These are phyloP conservation scores for Remersonia thermophila DNA, from an alignment of 2,329 filamentous ascomycete species.

Conservation along the genomic window DNA sequence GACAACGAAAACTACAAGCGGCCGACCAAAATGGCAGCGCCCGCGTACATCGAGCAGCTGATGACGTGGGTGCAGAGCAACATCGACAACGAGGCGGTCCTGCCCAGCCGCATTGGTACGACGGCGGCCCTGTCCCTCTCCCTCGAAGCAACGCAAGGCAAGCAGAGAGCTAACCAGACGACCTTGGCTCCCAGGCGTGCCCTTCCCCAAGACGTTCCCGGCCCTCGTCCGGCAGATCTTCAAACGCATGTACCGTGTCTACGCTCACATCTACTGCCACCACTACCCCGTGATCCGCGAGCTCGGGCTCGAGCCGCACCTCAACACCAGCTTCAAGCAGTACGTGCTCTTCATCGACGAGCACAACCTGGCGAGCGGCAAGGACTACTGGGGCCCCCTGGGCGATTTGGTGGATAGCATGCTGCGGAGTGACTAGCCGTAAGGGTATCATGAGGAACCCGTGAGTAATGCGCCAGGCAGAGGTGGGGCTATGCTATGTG, in stretches of 20 bases:
- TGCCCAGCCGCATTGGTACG: slow-evolving; percentile 81
- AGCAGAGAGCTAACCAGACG: background rate
- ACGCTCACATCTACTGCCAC: slow-evolving; percentile 99
- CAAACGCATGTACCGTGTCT: slow-evolving; percentile 97
- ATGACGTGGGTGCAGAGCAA: slow-evolving; percentile 95
- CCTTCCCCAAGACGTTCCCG: slow-evolving; percentile 88
- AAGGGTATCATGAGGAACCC: no score
- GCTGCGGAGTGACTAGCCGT: slow-evolving; percentile 85
- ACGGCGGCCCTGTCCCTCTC: background rate
- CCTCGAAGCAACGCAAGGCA: background rate
- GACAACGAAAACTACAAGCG: slow-evolving; percentile 88
- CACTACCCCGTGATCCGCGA: slow-evolving; percentile 96
- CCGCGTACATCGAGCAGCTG: slow-evolving; percentile 93
- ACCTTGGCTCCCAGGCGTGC: slow-evolving; percentile 48
- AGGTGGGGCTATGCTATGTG: no score
- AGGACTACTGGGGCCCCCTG: slow-evolving; percentile 94
- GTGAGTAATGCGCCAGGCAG: no score
- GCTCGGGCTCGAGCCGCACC: slow-evolving; percentile 86
- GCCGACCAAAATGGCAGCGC: slow-evolving; percentile 95
- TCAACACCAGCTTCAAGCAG: slow-evolving; percentile 99
- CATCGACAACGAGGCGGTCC: slow-evolving; percentile 89
- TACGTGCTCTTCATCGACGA: slow-evolving; percentile 98
- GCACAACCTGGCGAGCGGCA: slow-evolving; percentile 79
- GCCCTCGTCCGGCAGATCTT: slow-evolving; percentile 87
- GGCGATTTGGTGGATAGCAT: slow-evolving; percentile 97